Evolutionary conservation across 148 eudicot genomes (phyloP).

Genomic region (Dianthus caryophyllus): DNA sequence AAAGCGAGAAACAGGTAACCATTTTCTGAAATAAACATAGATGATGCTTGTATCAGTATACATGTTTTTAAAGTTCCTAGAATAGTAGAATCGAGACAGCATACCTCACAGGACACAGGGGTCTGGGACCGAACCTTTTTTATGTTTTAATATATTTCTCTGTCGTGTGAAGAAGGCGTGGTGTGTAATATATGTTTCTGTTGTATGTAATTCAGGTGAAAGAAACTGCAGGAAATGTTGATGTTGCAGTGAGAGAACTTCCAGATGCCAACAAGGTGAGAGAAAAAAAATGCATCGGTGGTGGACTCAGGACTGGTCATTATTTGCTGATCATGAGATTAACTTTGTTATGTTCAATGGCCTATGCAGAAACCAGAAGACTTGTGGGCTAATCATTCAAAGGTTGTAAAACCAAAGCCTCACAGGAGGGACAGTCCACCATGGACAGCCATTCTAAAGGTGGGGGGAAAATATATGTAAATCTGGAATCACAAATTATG

Average conservation of each 20-base stretch:
- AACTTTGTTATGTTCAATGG: conserved; percentile 6
- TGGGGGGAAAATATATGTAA: conserved; percentile 10
- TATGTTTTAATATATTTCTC: not conserved
- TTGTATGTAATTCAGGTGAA: conserved; percentile 50
- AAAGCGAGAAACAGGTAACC: conserved; percentile 64
- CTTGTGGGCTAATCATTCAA: conserved; percentile 88
- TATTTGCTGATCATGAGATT: conserved; percentile 2
- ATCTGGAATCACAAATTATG: not conserved
- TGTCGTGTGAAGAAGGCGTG: not conserved
- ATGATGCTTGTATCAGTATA: not conserved
- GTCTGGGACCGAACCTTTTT: not conserved
- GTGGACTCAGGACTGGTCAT: conserved; percentile 5
- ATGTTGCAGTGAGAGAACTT: conserved; percentile 87
- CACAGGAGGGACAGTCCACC: conserved; percentile 67
- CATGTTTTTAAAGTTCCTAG: not conserved
- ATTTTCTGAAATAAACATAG: not conserved
- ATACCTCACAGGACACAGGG: not conserved
- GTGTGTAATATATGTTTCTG: conserved; percentile 8
- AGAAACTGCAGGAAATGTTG: conserved; percentile 89
- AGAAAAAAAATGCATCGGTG: not conserved
- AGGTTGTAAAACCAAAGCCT: conserved; percentile 86
- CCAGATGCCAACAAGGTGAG: conserved; percentile 97
- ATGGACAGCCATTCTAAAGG: conserved; percentile 88
- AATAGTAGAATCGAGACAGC: not conserved
- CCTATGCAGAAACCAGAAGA: conserved; percentile 86